phyloP scores from a whole-genome alignment of 257 asterid genomes.

The Solanum gracilifrons region DNA sequence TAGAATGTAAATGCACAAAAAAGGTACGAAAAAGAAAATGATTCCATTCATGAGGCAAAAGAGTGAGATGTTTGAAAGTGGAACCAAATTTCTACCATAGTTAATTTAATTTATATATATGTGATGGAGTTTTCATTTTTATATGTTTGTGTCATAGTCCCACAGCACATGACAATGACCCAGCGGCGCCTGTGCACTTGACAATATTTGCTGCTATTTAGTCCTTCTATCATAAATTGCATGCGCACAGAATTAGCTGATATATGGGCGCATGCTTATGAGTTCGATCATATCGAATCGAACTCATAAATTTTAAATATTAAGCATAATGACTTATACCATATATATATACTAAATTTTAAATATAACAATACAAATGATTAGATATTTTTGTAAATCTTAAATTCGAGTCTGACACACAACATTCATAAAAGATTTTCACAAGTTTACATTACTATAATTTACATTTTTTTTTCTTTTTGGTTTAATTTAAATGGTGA shows the following conservation, averaged over 20 bases:
- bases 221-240: not conserved
- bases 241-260: not conserved
- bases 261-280: not conserved
- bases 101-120: not conserved
- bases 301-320: not conserved
- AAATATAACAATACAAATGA: not conserved
- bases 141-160: not conserved
- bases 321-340: not conserved
- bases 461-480: not conserved
- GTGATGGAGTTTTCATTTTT: not conserved
- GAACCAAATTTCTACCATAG: not conserved
- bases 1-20: no score
- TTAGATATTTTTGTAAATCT: not conserved
- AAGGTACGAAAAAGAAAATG: not conserved
- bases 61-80: not conserved
- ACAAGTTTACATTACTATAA: not conserved
- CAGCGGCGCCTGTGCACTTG: not conserved
- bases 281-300: not conserved
- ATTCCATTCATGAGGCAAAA: not conserved
- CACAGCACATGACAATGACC: not conserved
- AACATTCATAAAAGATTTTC: not conserved
- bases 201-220: not conserved
- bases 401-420: rapidly evolving
- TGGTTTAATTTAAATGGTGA: not conserved
- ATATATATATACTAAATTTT: not conserved